Evolutionary conservation across 2,329 filamentous ascomycete genomes (phyloP), one percentile per base, ranked within the genome.

Genomic region (Cladosporium sp.): DNA sequence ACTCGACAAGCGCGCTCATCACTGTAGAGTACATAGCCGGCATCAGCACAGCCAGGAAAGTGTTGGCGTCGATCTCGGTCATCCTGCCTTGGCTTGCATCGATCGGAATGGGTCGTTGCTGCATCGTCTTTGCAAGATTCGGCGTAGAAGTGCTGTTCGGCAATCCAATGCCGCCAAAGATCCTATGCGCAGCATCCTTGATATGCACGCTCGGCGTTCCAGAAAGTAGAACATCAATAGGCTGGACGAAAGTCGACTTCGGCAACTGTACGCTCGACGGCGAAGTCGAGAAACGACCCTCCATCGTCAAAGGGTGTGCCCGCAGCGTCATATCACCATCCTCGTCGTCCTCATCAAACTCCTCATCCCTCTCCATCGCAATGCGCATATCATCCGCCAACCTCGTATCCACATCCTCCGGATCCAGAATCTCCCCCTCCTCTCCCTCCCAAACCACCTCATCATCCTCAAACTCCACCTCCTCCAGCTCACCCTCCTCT

Each of bases 181-280:
- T 83, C 51, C 83, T 85, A 70, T 91, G 87, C 0, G 93, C 91
- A 1, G 90, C 85, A 65, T 89, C 85, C 36, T 84, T 83, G 34
- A 98, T 82, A 74, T 99, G 95, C 65, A 88, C 90, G 51, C 88
- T 86, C 65, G 92, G 86, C 11, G 77, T 76, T 28, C 70, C 82
- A 16, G 83, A 83, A 2, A 98, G 82, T 2, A 97, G 82, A 5
- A 85, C 78, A 1, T 86, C 83, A 21, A 96, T 88, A 0, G 93
- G 93, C 3, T 85, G 80, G 10, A 91, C 84, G 48, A 97, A 84
- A 2, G 86, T 82, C n/a, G 83, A 80, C 68, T 86, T 85, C 0
- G 94, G 93, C 3, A 97, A 79, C n/a, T 86, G 83, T 16, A 97
- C 77, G 10, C 93, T 96, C 48, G 85, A 85, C 1, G 93, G 91